These are phyloP conservation scores for Xylaria sp. DNA, from an alignment of 2,329 filamentous ascomycete genomes.

Conservation along the genomic window DNA sequence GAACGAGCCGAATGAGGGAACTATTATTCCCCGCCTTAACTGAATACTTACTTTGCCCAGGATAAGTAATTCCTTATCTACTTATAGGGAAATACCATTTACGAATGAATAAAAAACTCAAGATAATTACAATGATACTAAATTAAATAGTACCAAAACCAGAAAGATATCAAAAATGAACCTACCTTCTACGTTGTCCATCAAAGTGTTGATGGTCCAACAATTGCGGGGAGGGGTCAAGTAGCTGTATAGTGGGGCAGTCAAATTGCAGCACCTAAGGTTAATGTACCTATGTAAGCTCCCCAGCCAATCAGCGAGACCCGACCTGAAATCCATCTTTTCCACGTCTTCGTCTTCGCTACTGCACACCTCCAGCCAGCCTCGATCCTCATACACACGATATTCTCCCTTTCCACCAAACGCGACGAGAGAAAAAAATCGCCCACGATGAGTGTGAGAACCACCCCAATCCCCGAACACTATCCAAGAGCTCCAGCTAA, in stretches of 20 bases:
- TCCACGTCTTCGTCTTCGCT: slow-evolving; percentile 1
- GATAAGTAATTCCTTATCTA: neutral
- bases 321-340: slow-evolving; percentile 25
- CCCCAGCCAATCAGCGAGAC: slow-evolving; percentile 23
- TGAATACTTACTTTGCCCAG: no score
- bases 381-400: slow-evolving; percentile 24
- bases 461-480: neutral
- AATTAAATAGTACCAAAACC: neutral
- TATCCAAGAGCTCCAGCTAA: slow-evolving; percentile 1
- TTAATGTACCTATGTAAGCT: slow-evolving; percentile 10
- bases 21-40: neutral
- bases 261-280: neutral
- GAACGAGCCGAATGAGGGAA: neutral
- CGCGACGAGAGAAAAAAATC: slow-evolving; percentile 34
- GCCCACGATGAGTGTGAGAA: slow-evolving; percentile 51
- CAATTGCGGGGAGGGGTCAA: neutral
- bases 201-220: neutral
- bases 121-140: neutral
- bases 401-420: slow-evolving; percentile 24
- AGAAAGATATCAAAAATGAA: neutral
- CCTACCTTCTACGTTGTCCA: neutral
- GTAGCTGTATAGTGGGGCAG: slow-evolving; percentile 17
- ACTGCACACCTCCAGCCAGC: slow-evolving; percentile 20
- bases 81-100: neutral
- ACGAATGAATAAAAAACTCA: neutral